These are phyloP conservation scores for Malus hybrid DNA, from an alignment of 331 rosid species.

Conservation along the genomic window DNA sequence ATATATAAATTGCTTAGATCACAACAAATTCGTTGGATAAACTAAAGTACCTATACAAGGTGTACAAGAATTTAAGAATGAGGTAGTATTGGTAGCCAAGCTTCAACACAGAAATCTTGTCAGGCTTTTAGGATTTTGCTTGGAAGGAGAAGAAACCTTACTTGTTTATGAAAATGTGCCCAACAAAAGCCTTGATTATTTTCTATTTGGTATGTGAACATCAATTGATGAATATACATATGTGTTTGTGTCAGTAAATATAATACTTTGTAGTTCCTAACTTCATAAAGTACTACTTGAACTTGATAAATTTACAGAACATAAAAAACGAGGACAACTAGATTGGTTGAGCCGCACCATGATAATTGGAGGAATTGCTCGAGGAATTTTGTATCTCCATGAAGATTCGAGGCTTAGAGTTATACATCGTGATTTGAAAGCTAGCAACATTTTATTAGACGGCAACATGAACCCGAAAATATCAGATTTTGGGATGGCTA, in stretches of 20 bases:
- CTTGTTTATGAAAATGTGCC: slow-evolving; percentile 49
- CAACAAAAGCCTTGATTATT: slow-evolving; percentile 55
- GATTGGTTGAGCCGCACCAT: slow-evolving; percentile 27
- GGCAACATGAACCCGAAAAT: too few species aligned
- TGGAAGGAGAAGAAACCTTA: slow-evolving; percentile 38
- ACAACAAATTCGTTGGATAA: not conserved
- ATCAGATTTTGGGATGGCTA: too few species aligned
- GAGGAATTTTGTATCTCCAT: slow-evolving; percentile 34
- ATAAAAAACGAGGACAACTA: slow-evolving; percentile 15
- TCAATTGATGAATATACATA: too few species aligned
- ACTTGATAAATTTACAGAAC: slow-evolving; percentile 14
- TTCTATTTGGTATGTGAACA: slow-evolving; percentile 39
- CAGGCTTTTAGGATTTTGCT: slow-evolving; percentile 20
- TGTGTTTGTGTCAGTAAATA: too few species aligned
- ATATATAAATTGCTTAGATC: not conserved
- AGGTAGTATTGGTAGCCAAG: not conserved
- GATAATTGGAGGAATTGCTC: slow-evolving; percentile 30
- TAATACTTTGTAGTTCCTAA: not conserved
- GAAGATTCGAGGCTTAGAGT: slow-evolving; percentile 22
- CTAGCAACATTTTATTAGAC: too few species aligned
- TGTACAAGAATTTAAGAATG: not conserved
- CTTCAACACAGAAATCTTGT: slow-evolving; percentile 5
- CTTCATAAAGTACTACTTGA: not conserved
- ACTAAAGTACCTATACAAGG: not conserved
- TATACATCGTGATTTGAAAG: too few species aligned